Conservation (phyloP, 768 basidiomycete species). For the Mycena rebaudengoi region DNA sequence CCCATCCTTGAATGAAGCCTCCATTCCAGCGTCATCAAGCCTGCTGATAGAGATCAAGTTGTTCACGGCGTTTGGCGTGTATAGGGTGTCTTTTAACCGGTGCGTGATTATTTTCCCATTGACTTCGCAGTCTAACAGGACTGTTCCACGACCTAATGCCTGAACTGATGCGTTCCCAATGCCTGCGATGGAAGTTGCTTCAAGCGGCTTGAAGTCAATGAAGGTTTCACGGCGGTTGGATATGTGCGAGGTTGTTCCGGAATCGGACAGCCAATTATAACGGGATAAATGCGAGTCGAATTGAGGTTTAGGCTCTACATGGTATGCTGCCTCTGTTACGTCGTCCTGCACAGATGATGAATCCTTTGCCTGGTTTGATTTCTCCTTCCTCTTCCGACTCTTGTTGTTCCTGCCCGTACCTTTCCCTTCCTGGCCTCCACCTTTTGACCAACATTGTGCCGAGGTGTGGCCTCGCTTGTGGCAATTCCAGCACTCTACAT, state of each 20-base stretch:
- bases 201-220: neutral
- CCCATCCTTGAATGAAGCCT: slow-evolving; percentile 3
- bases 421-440: slow-evolving; percentile 30
- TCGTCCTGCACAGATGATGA: slow-evolving; percentile 7
- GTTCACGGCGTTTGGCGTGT: slow-evolving; percentile 6
- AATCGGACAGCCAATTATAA: slow-evolving; percentile 16
- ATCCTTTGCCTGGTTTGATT: slow-evolving; percentile 24
- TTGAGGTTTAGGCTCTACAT: slow-evolving; percentile 6
- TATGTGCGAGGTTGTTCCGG: slow-evolving; percentile 21
- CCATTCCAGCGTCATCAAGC: slow-evolving; percentile 17
- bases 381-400: slow-evolving; percentile 14
- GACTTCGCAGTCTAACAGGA: slow-evolving; percentile 18
- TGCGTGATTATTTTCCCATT: slow-evolving; percentile 6
- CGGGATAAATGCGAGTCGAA: neutral
- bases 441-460: slow-evolving; percentile 32
- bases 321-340: slow-evolving; percentile 12
- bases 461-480: slow-evolving; percentile 35
- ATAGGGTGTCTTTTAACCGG: slow-evolving; percentile 2
- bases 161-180: slow-evolving; percentile 1
- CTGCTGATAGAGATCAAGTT: slow-evolving; percentile 10
- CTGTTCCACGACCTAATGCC: slow-evolving; percentile 15
- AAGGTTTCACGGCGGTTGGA: neutral
- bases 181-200: slow-evolving; percentile 1
- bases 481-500: slow-evolving; percentile 37
- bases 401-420: too few relatives aligned